These are phyloP conservation scores for Phytopythium montanum DNA, from an alignment of 352 stramenopile species.

Conservation along the genomic window DNA sequence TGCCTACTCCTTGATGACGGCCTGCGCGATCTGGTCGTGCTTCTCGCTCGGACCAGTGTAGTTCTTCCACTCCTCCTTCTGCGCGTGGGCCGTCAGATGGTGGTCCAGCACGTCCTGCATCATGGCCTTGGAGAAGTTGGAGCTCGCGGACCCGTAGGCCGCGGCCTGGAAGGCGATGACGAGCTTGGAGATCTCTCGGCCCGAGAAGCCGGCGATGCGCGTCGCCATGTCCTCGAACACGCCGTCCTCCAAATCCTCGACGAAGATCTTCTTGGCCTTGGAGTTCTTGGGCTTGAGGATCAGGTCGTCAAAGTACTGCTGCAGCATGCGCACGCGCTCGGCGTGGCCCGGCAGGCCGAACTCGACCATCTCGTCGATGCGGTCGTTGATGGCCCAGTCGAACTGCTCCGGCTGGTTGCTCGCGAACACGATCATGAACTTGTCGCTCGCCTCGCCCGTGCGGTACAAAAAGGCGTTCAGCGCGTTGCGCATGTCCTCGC, in stretches of 20 bases:
- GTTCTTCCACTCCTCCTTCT: slow-evolving; percentile 93
- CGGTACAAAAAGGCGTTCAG: slow-evolving; percentile 99
- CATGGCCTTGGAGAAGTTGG: slow-evolving; percentile 91
- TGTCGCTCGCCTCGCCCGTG: slow-evolving; percentile 96
- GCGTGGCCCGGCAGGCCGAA: slow-evolving; percentile 93
- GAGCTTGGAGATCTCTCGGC: slow-evolving; percentile 98
- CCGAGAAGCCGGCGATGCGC: slow-evolving; percentile 96
- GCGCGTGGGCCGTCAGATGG: slow-evolving; percentile 90
- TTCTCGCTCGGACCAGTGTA: slow-evolving; percentile 61
- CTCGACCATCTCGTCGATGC: slow-evolving; percentile 99
- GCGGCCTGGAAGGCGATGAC: slow-evolving; percentile 98
- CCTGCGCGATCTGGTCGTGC: slow-evolving; percentile 38
- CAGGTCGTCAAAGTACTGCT: slow-evolving; percentile 98
- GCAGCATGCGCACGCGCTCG: slow-evolving; percentile 97
- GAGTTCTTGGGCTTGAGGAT: slow-evolving; percentile 87
- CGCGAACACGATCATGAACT: slow-evolving; percentile 99
- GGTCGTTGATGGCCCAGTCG: slow-evolving; percentile 98
- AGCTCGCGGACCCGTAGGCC: slow-evolving; percentile 95
- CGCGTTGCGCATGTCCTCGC: slow-evolving; percentile 98
- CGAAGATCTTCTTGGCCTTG: slow-evolving; percentile 86
- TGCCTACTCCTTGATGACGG: slow-evolving; percentile 43
- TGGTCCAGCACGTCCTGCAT: slow-evolving; percentile 94
- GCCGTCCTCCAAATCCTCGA: slow-evolving; percentile 90
- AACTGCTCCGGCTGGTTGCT: slow-evolving; percentile 99
- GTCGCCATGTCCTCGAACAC: slow-evolving; percentile 92